Evolutionary conservation across 2,329 filamentous ascomycete genomes (phyloP).

Genomic region (Zopfia rhizophila): DNA sequence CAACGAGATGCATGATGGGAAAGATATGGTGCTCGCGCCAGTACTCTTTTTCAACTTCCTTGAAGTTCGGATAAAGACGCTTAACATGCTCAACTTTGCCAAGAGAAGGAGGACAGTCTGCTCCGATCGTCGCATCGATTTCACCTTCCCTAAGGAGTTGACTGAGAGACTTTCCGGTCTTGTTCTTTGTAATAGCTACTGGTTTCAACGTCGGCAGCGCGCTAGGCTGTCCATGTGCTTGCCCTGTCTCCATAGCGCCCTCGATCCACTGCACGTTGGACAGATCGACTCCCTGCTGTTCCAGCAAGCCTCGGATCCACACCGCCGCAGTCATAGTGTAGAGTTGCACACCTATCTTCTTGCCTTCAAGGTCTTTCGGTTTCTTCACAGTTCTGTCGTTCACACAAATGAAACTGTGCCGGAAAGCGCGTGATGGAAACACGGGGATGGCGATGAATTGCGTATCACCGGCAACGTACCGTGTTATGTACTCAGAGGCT

Average conservation of each 20-base stretch:
- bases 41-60: conserved; percentile 46
- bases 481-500: conserved; percentile 41
- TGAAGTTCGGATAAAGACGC: conserved; percentile 50
- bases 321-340: conserved; percentile 55
- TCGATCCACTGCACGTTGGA: conserved; percentile 44
- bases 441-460: conserved; percentile 44
- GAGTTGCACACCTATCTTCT: conserved; percentile 48
- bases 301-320: conserved; percentile 46
- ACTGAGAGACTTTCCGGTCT: conserved; percentile 24
- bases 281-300: conserved; percentile 48
- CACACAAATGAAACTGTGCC: conserved; percentile 47
- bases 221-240: conserved; percentile 40
- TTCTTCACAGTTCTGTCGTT: conserved; percentile 41
- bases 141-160: conserved; percentile 47
- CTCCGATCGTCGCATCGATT: conserved; percentile 51
- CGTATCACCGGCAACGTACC: conserved; percentile 28
- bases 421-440: conserved; percentile 45
- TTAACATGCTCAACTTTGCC: conserved; percentile 37
- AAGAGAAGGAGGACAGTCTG: conserved; percentile 44
- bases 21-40: conserved; percentile 42
- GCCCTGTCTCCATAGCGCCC: conserved; percentile 42
- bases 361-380: conserved; percentile 46
- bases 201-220: conserved; percentile 32
- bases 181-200: conserved; percentile 38
- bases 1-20: conserved; percentile 48